These are phyloP conservation scores for Phtheirospermum japonicum DNA, from an alignment of 257 asterid genomes.

Conservation along the genomic window DNA sequence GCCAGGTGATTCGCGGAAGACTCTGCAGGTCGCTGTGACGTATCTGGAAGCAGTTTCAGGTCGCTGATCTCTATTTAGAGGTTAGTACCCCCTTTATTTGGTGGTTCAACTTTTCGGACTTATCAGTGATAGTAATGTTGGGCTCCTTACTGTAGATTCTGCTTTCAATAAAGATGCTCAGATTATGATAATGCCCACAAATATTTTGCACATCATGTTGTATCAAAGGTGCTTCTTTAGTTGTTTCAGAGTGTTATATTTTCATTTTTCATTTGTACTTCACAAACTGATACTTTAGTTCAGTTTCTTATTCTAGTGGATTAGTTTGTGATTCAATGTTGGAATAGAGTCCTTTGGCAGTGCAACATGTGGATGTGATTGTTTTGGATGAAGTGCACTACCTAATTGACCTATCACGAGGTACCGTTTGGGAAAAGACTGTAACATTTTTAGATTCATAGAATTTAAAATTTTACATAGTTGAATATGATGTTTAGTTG, in stretches of 20 bases:
- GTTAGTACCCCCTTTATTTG: too few relatives aligned
- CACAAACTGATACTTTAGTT: conserved; percentile 16
- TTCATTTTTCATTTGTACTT: neutral
- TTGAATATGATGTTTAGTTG: conserved; percentile 31
- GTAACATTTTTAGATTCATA: conserved; percentile 42
- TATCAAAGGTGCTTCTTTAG: conserved; percentile 59
- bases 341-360: conserved; percentile 79
- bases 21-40: too few relatives aligned
- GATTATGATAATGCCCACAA: conserved; percentile 91
- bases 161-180: conserved; percentile 95
- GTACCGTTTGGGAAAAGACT: conserved; percentile 99
- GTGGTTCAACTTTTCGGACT: too few relatives aligned
- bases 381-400: conserved; percentile 99
- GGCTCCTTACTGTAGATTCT: conserved; percentile 97
- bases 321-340: conserved; percentile 52
- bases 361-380: conserved; percentile 91
- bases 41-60: too few relatives aligned
- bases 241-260: too few relatives aligned
- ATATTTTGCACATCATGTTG: conserved; percentile 94
- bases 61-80: too few relatives aligned
- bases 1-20: too few relatives aligned
- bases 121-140: conserved; percentile 85
- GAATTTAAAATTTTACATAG: conserved; percentile 22
- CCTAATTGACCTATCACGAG: conserved; percentile 93
- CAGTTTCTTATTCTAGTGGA: conserved; percentile 20